Conservation (phyloP, 352 stramenopile genomes). For the Globisporangium megalacanthum region DNA sequence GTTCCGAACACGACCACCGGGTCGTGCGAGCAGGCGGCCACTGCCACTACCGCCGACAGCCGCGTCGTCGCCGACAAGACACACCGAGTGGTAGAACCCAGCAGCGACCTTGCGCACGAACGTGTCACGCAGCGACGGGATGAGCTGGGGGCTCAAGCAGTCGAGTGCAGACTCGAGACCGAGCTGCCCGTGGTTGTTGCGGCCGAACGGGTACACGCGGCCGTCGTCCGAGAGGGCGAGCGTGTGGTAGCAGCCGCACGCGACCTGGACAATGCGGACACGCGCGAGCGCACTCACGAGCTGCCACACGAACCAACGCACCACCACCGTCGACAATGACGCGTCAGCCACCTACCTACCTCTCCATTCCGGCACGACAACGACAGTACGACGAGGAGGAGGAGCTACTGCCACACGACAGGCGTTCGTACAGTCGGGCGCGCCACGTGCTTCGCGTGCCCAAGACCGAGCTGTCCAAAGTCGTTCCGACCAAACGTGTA, state of each 20-base stretch:
- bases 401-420: too few species aligned
- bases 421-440: slow-evolving; percentile 36
- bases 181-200: slow-evolving; percentile 93
- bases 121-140: slow-evolving; percentile 50
- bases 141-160: slow-evolving; percentile 67
- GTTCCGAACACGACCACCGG: not conserved
- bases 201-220: slow-evolving; percentile 89
- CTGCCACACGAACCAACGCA: slow-evolving; percentile 16
- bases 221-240: slow-evolving; percentile 77
- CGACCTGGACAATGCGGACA: slow-evolving; percentile 60
- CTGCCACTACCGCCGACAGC: not conserved
- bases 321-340: too few species aligned
- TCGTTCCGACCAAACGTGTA: slow-evolving; percentile 91
- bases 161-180: slow-evolving; percentile 71
- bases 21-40: not conserved
- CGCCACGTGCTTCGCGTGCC: slow-evolving; percentile 67
- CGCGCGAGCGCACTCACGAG: slow-evolving; percentile 41
- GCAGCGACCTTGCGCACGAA: slow-evolving; percentile 77
- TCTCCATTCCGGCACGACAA: too few species aligned
- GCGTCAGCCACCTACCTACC: too few species aligned
- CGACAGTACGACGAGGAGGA: not conserved
- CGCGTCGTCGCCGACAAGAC: slow-evolving; percentile 27
- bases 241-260: slow-evolving; percentile 86
- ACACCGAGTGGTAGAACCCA: slow-evolving; percentile 91
- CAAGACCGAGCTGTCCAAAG: slow-evolving; percentile 91